These are phyloP conservation scores for Marasmius sp. DNA, from an alignment of 1,284 basidiomycete genomes.

Conservation along the genomic window DNA sequence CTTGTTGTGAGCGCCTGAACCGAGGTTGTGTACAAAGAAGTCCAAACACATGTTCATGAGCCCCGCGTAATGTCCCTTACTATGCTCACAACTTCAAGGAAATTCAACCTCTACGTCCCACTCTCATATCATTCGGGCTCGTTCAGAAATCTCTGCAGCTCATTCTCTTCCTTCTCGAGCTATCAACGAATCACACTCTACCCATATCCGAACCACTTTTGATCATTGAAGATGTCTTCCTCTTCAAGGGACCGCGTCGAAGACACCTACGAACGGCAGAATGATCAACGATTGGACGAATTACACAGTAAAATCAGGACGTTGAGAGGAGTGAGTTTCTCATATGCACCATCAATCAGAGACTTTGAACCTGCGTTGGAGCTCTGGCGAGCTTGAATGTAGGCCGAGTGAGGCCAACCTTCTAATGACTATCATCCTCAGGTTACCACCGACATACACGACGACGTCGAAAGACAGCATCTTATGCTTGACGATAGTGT, in stretches of 20 bases:
- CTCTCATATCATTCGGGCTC: no score
- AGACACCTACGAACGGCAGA: constrained; percentile 77
- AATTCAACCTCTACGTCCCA: no score
- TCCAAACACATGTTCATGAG: no score
- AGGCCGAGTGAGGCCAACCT: not conserved
- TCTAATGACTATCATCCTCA: constrained; percentile 23
- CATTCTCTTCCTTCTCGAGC: no score
- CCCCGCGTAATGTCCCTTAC: no score
- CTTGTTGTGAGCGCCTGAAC: no score
- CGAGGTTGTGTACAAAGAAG: no score
- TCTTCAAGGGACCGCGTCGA: constrained; percentile 41
- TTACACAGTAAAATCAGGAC: constrained; percentile 79
- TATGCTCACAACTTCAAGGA: no score
- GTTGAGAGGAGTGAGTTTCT: constrained; percentile 61
- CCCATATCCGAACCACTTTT: no score
- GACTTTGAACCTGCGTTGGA: not conserved
- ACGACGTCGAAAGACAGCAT: constrained; percentile 82
- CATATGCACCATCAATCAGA: not conserved
- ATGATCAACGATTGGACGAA: constrained; percentile 79
- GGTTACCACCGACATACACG: constrained; percentile 80
- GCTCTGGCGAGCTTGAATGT: not conserved
- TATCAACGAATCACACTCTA: no score
- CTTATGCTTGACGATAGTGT: constrained; percentile 73
- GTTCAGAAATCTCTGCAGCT: no score
- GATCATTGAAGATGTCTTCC: constrained; percentile 27